Evolutionary conservation across 2,329 filamentous ascomycete genomes (phyloP).

Genomic region (Fusarium sp.): DNA sequence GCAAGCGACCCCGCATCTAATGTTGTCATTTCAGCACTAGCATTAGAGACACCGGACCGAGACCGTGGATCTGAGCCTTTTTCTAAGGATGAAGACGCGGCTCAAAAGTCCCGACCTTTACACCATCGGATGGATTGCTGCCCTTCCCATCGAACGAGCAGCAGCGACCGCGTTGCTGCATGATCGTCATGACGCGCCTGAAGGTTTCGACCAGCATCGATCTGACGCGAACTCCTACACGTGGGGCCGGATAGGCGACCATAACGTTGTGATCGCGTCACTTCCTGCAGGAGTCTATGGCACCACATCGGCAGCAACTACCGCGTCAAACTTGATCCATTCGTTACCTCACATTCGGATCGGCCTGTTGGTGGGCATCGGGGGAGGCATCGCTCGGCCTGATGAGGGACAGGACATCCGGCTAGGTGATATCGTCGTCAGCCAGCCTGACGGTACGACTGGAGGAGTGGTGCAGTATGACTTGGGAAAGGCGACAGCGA

Average conservation of each 20-base stretch:
- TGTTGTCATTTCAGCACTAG: no score
- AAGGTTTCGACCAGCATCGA: constrained; percentile 1
- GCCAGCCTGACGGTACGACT: no score
- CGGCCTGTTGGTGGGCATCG: constrained; percentile 49
- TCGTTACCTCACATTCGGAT: constrained; percentile 31
- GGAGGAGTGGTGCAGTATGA: no score
- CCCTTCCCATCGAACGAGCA: constrained; percentile 36
- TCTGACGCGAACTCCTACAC: constrained; percentile 42
- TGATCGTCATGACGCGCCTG: constrained; percentile 20
- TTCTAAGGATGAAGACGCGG: no score
- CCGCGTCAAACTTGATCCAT: constrained; percentile 12
- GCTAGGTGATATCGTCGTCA: neutral
- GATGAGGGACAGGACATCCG: constrained; percentile 30
- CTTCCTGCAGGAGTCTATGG: constrained; percentile 30
- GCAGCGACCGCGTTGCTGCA: constrained; percentile 42
- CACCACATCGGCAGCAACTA: constrained; percentile 10
- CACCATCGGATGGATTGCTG: constrained; percentile 40
- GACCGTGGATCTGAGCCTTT: no score
- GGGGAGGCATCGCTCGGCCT: constrained; percentile 48
- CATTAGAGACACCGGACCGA: no score
- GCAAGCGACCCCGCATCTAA: no score
- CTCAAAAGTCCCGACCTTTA: neutral
- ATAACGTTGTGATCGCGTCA: constrained; percentile 42
- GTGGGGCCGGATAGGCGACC: constrained; percentile 37
- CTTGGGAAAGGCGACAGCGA: no score